A percentile compares a stretch with the other conserved stretches of the same genome.
Evolutionary conservation across 352 stramenopile species (phyloP).

Genomic region (Globisporangium parvum): DNA sequence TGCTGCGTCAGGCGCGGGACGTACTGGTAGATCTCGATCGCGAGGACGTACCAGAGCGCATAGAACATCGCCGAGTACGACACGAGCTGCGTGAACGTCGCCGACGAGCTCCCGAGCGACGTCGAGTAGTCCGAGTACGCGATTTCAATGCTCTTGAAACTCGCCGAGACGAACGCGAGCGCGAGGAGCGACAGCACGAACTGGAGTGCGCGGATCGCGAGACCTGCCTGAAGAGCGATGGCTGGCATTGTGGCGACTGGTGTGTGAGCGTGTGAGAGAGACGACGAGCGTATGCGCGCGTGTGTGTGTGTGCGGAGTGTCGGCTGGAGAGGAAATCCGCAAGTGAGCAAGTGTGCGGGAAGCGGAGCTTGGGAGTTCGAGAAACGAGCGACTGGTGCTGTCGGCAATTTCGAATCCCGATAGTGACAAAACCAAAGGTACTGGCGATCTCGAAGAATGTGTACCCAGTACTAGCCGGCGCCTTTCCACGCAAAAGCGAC

Average conservation of each 20-base stretch:
- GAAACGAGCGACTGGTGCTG: not conserved
- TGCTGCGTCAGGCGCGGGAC: slow-evolving; percentile 18
- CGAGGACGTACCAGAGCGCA: slow-evolving; percentile 36
- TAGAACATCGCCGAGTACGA: slow-evolving; percentile 62
- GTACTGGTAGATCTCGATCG: slow-evolving; percentile 43
- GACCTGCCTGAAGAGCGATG: not conserved
- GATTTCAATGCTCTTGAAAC: slow-evolving; percentile 13
- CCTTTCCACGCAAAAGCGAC: too few relatives aligned
- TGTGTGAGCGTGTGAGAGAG: not conserved
- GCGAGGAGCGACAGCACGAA: slow-evolving; percentile 54
- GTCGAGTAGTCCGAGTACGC: slow-evolving; percentile 3
- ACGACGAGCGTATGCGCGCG: too few relatives aligned
- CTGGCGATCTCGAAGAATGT: too few relatives aligned
- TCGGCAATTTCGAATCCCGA: too few relatives aligned
- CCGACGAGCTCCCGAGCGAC: slow-evolving; percentile 21
- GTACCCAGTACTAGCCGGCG: too few relatives aligned
- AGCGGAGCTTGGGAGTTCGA: too few relatives aligned
- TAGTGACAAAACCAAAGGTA: too few relatives aligned
- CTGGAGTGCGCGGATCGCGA: slow-evolving; percentile 37
- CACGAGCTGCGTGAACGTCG: slow-evolving; percentile 55
- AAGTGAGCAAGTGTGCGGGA: not conserved
- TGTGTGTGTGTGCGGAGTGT: too few relatives aligned
- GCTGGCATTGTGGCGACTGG: not conserved
- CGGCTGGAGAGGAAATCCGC: not conserved
- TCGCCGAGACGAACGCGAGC: slow-evolving; percentile 33